phyloP scores from a whole-genome alignment of 2,329 filamentous ascomycete species.

The Fusarium napiforme region DNA sequence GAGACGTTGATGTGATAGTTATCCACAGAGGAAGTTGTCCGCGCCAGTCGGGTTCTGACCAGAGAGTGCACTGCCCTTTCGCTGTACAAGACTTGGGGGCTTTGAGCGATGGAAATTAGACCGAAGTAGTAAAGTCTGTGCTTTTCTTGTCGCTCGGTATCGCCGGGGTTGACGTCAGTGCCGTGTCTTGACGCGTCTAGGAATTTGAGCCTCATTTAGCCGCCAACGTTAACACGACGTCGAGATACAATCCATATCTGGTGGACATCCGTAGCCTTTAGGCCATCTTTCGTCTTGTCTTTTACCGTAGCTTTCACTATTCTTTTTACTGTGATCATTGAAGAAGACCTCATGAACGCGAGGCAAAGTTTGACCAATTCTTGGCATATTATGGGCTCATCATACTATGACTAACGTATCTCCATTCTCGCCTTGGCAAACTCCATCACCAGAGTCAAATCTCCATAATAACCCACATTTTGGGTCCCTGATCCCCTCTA shows the following conservation, averaged over 20 bases:
- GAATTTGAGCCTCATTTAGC: constrained; percentile 28
- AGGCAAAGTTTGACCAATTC: constrained; percentile 1
- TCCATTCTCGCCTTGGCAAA: constrained; percentile 25
- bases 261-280: no score
- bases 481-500: constrained; percentile 17
- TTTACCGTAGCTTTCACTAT: no score
- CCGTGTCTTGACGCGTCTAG: not conserved
- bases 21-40: not conserved
- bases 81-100: not conserved
- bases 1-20: not conserved
- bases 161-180: constrained; percentile 33
- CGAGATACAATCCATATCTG: no score
- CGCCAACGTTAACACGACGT: constrained; percentile 19
- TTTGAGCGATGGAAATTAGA: constrained; percentile 19
- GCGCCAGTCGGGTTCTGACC: constrained; percentile 26
- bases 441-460: constrained; percentile 12
- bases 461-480: constrained; percentile 28
- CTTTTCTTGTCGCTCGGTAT: constrained; percentile 14
- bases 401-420: constrained; percentile 30
- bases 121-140: constrained; percentile 20
- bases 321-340: no score
- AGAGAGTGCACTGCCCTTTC: not conserved
- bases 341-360: not conserved
- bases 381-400: constrained; percentile 16
- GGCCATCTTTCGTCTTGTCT: no score